Conservation (phyloP, 208 protist species). For the Leishmania guyanensis region DNA sequence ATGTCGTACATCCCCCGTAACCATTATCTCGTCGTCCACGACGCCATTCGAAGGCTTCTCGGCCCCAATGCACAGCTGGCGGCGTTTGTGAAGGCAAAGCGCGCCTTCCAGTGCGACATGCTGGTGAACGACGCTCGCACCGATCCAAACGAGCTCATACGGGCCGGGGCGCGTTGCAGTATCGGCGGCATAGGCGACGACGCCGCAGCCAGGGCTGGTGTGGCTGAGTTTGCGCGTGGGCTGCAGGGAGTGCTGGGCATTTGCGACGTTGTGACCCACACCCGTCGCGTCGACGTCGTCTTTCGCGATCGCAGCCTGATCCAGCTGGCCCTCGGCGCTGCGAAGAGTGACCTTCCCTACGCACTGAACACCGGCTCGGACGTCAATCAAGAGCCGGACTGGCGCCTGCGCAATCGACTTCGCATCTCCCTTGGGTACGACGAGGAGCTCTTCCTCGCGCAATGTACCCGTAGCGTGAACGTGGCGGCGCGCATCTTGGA, state of each 20-base stretch:
- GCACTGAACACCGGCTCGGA: conserved; percentile 22
- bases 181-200: not conserved
- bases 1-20: conserved; percentile 53
- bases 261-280: conserved; percentile 56
- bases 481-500: conserved; percentile 64
- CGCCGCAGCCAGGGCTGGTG: conserved; percentile 17
- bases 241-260: conserved; percentile 66
- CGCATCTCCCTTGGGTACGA: conserved; percentile 88
- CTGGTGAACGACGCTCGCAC: conserved; percentile 65
- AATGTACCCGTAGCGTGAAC: conserved; percentile 52
- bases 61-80: conserved; percentile 51
- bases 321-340: conserved; percentile 72
- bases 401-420: conserved; percentile 68
- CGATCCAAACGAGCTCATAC: conserved; percentile 27
- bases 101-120: conserved; percentile 88
- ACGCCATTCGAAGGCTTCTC: conserved; percentile 64
- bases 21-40: conserved; percentile 82
- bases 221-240: conserved; percentile 43
- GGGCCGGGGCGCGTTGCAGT: not conserved
- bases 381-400: conserved; percentile 56
- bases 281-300: conserved; percentile 60
- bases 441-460: conserved; percentile 69
- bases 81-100: conserved; percentile 75
- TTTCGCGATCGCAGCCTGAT: conserved; percentile 74
- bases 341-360: conserved; percentile 26